Conservation (phyloP, 495 filamentous ascomycete species). For the Penicillium bialowiezense region DNA sequence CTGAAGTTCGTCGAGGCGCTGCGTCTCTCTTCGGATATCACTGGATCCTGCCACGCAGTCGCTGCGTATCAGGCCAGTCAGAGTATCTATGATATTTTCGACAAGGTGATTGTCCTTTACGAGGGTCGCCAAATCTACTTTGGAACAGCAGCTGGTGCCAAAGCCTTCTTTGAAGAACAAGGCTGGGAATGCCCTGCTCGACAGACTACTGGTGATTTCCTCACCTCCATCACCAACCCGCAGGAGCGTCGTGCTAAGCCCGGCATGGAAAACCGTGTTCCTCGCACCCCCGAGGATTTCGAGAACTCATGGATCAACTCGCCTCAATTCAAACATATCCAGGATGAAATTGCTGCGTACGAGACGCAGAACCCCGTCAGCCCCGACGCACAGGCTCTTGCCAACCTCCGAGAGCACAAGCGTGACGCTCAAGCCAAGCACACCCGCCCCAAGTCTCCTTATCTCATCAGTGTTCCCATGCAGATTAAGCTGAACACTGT, state of each 20-base stretch:
- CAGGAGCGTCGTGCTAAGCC: constrained; percentile 53
- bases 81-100: constrained; percentile 67
- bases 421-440: constrained; percentile 29
- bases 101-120: constrained; percentile 58
- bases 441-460: constrained; percentile 33
- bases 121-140: constrained; percentile 63
- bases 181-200: constrained; percentile 55
- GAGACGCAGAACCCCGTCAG: constrained; percentile 30
- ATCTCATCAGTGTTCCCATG: constrained; percentile 37
- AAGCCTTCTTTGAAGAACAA: constrained; percentile 55
- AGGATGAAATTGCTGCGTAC: constrained; percentile 46
- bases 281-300: constrained; percentile 68
- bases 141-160: constrained; percentile 51
- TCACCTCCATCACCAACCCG: constrained; percentile 66
- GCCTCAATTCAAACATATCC: constrained; percentile 40
- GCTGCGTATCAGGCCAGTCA: constrained; percentile 80
- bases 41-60: constrained; percentile 69
- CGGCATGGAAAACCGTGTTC: constrained; percentile 60
- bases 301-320: constrained; percentile 54
- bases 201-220: constrained; percentile 65
- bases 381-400: constrained; percentile 4
- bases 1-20: constrained; percentile 66
- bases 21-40: constrained; percentile 65
- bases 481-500: constrained; percentile 42
- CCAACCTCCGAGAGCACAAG: constrained; percentile 27